Evolutionary conservation across 305 asterid species (phyloP).

Genomic region (Rubia balearica): DNA sequence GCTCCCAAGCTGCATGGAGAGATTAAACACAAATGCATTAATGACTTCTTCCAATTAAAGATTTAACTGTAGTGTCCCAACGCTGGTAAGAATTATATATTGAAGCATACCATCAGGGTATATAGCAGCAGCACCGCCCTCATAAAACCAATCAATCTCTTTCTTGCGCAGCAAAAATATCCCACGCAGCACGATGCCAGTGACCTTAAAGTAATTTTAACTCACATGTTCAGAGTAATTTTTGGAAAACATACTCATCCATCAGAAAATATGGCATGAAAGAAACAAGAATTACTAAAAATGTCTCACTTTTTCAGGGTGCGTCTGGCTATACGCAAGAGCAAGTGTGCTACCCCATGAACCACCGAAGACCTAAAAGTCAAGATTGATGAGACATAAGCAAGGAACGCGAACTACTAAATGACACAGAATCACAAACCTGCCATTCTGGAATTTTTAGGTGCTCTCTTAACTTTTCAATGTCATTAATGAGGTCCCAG

Average conservation of each 20-base stretch:
- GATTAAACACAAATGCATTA: constrained; percentile 8
- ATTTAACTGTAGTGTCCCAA: neutral
- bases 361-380: constrained; percentile 91
- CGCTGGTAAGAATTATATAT: neutral
- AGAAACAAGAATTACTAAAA: constrained; percentile 1
- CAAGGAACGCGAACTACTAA: constrained; percentile 12
- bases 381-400: constrained; percentile 21
- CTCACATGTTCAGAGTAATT: neutral
- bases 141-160: constrained; percentile 95
- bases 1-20: constrained; percentile 73
- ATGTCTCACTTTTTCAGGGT: constrained; percentile 71
- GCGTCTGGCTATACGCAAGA: constrained; percentile 78
- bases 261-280: neutral
- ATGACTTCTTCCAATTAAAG: no score
- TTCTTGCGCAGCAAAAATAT: constrained; percentile 89
- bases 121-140: constrained; percentile 98
- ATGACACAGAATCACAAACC: constrained; percentile 31
- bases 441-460: constrained; percentile 86
- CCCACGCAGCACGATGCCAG: constrained; percentile 85
- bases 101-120: constrained; percentile 78
- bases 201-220: constrained; percentile 44
- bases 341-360: constrained; percentile 99
- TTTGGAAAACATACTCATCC: neutral
- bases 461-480: constrained; percentile 77
- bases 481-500: constrained; percentile 83